Conservation (phyloP, 2,329 filamentous ascomycete genomes). For the Penicillium sp. region DNA sequence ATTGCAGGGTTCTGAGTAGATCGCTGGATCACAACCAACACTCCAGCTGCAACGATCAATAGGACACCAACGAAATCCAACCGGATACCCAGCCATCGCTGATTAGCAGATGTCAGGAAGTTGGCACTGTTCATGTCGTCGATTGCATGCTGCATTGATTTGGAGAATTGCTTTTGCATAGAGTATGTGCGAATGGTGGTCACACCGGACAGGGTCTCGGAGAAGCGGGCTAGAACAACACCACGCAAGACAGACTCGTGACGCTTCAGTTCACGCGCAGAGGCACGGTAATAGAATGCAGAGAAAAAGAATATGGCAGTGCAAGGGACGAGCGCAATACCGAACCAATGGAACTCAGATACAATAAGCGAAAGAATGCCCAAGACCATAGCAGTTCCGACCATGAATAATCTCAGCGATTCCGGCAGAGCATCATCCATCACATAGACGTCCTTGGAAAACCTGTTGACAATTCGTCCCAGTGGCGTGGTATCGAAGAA, state of each 20-base stretch:
- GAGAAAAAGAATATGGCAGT: constrained; percentile 62
- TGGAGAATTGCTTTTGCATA: constrained; percentile 65
- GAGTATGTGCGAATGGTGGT: constrained; percentile 74
- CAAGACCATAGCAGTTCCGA: constrained; percentile 52
- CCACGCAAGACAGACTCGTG: constrained; percentile 74
- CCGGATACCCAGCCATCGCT: constrained; percentile 74
- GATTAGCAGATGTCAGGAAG: constrained; percentile 67
- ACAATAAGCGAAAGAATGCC: not conserved
- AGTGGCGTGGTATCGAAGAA: constrained; percentile 79
- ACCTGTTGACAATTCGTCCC: constrained; percentile 73
- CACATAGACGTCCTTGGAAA: constrained; percentile 72
- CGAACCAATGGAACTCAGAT: not conserved
- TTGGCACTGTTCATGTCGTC: constrained; percentile 61
- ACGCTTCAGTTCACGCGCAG: constrained; percentile 60
- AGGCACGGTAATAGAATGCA: constrained; percentile 64
- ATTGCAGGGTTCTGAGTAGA: constrained; percentile 64
- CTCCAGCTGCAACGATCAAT: constrained; percentile 66
- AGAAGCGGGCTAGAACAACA: constrained; percentile 77
- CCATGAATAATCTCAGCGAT: constrained; percentile 61
- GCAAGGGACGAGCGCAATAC: not conserved
- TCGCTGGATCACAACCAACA: constrained; percentile 62
- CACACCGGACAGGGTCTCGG: constrained; percentile 68
- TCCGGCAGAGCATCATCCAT: constrained; percentile 67
- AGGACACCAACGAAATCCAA: constrained; percentile 71
- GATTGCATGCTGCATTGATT: constrained; percentile 67